Evolutionary conservation across 345 rosid genomes (phyloP).

Genomic region (Leavenworthia alabamica): DNA sequence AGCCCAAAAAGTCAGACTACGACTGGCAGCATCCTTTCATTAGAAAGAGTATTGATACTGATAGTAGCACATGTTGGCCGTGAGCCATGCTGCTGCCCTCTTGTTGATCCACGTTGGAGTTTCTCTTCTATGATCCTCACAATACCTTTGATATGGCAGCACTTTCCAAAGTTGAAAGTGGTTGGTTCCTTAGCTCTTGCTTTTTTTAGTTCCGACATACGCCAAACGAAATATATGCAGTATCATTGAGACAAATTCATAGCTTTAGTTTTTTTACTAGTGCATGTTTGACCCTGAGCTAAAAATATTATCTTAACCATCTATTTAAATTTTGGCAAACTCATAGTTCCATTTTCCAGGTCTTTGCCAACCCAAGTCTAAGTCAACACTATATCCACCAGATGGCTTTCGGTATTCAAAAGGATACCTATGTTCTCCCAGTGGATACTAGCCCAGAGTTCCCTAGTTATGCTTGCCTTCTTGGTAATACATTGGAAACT

Average conservation of each 20-base stretch:
- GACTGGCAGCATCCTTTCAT: slow-evolving; percentile 37
- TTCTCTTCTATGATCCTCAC: slow-evolving; percentile 85
- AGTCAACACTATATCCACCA: slow-evolving; percentile 70
- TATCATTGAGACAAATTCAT: background rate
- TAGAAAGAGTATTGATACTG: slow-evolving; percentile 55
- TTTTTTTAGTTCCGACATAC: background rate
- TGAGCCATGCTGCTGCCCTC: slow-evolving; percentile 60
- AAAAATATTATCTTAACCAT: background rate
- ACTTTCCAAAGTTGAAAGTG: slow-evolving; percentile 73
- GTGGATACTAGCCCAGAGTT: slow-evolving; percentile 48
- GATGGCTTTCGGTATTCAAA: slow-evolving; percentile 60
- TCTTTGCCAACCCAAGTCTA: slow-evolving; percentile 54
- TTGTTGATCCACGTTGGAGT: slow-evolving; percentile 57
- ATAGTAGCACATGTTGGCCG: slow-evolving; percentile 61
- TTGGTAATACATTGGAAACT: slow-evolving; percentile 80
- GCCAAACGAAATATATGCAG: background rate
- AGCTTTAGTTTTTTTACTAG: background rate
- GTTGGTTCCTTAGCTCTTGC: slow-evolving; percentile 34
- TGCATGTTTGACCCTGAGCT: slow-evolving; percentile 10
- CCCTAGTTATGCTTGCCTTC: slow-evolving; percentile 86
- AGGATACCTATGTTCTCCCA: slow-evolving; percentile 55
- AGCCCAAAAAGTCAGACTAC: slow-evolving; percentile 27
- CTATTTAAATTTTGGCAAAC: slow-evolving; percentile 15
- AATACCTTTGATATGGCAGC: slow-evolving; percentile 74
- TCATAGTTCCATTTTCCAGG: slow-evolving; percentile 43